Base-by-base conservation (phyloP, 495 filamentous ascomycete genomes). In the Talaromyces adpressus region DNA sequence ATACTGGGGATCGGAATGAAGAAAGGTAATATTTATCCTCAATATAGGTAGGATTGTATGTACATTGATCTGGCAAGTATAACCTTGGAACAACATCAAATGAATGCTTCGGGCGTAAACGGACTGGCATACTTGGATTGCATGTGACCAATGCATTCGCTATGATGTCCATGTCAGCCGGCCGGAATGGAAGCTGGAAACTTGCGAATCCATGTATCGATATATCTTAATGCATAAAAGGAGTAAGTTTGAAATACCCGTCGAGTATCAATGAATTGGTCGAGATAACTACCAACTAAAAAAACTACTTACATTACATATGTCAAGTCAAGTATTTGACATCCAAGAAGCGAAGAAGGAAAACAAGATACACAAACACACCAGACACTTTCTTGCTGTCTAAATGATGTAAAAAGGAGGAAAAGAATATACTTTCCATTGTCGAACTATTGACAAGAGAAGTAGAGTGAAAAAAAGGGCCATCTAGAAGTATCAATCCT, bases 371-470 rank as follows among this genome's bases (percentile, higher is more conserved):
- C 22, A 54, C 25, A 23, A 54, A n/a, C n/a, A n/a, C n/a, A 23
- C 22, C 22, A 56, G 3, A 41, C 11, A 29, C 52, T 29, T 56
- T n/a, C 52, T 54, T 29, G 52, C 22, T 29, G 52, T 56, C 52
- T 56, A 56, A 41, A 9, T 41, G 36, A 41, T 41, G 36, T 51
- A 51, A 16, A 41, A 41, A 36, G 12, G n/a, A 16, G 36, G 8
- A 52, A 52, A 25, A 52, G 30, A 58, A 58, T 49, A 49, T 49
- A 58, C 30, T 36, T 56, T 36, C 56, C 27, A 58, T 58, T 58
- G 27, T 22, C 56, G 30, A 30, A 58, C 22, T 29, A 61, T 61
- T 61, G 59, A 61, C 45, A 61, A 61, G 27, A 47, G 59, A 61
- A 62, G 41, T 36, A 58, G 30, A 58, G 56, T 11, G 36, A 41